phyloP scores from a whole-genome alignment of 495 filamentous ascomycete genomes.

The Staphylotrichum longicolle region DNA sequence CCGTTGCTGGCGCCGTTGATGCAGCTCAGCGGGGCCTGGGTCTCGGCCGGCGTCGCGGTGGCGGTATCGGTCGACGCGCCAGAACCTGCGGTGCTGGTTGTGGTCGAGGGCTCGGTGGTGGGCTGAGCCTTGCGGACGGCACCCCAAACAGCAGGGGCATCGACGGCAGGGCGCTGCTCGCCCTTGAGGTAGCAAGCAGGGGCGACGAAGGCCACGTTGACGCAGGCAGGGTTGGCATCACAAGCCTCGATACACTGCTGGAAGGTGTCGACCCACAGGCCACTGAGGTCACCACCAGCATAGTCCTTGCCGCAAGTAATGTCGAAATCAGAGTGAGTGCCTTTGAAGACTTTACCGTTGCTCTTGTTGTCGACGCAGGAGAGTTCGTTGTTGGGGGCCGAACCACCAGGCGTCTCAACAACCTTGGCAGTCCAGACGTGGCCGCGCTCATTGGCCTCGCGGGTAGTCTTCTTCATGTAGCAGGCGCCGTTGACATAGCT shows the following conservation, averaged over 20 bases:
- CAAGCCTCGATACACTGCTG: conserved; percentile 8
- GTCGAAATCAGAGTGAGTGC: background rate
- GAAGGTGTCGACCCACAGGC: background rate
- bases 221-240: background rate
- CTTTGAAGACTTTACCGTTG: background rate
- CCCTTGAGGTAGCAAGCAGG: conserved; percentile 16
- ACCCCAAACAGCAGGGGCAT: conserved; percentile 1
- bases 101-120: no score
- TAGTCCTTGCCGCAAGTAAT: conserved; percentile 13
- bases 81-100: no score
- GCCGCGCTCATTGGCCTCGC: background rate
- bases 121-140: background rate
- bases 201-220: conserved; percentile 6
- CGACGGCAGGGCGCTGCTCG: background rate
- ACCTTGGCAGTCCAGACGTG: background rate
- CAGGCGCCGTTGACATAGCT: background rate
- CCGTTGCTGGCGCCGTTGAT: background rate
- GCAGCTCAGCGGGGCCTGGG: no score
- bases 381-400: background rate
- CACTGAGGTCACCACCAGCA: conserved; percentile 11
- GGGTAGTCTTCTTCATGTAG: conserved; percentile 6
- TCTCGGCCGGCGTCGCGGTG: no score
- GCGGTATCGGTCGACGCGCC: no score
- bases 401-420: background rate
- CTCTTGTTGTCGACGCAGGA: conserved; percentile 1